Base-by-base conservation (phyloP, 2,329 filamentous ascomycete species). In the Phialophora chinensis region DNA sequence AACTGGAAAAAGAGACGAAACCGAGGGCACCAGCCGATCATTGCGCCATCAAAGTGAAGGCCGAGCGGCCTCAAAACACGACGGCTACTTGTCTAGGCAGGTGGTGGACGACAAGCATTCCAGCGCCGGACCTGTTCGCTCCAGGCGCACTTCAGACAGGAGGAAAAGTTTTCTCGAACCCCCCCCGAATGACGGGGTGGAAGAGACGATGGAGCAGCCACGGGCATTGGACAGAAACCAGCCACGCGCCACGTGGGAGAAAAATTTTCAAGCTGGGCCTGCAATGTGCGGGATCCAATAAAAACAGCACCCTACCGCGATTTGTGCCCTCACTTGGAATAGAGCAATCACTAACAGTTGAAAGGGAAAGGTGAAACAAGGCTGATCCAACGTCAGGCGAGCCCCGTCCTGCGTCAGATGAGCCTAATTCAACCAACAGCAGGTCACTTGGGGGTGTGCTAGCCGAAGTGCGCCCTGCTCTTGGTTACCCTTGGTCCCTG, bases 331-430 rank as follows among this genome's bases (percentile, higher is more conserved):
- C 27, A 68, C 60, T 53, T 14, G 60, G 67, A 14, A 23, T 71
- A 67, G 67, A 23, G 14, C n/a, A 2, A 1, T 44, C n/a, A 29
- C 63, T 66, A 61, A 38, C 49, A 4, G 31, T 50, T 42, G 17
- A 38, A 64, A 42, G 44, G 65, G 65, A 59, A 65, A 62, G 52
- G 63, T 64, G 49, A 44, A 62, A 38, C 60, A 66, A 72, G 68
- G 63, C 69, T 70, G 70, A 72, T 72, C 71, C 66, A 68, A 72
- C 68, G 60, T 72, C 69, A 70, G 59, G 65, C 66, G 65, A 71
- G 55, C 66, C 59, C 60, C 66, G 62, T 33, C 50, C 66, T 66
- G 65, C 66, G 65, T 71, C 69, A 69, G 63, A 66, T 65, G 66
- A 63, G 65, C 57, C 61, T 56, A 42, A 50, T 49, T 58, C 54